Evolutionary conservation across 1,284 basidiomycete genomes (phyloP), one percentile per base, ranked within the genome.

Genomic region (Megacollybia platyphylla): DNA sequence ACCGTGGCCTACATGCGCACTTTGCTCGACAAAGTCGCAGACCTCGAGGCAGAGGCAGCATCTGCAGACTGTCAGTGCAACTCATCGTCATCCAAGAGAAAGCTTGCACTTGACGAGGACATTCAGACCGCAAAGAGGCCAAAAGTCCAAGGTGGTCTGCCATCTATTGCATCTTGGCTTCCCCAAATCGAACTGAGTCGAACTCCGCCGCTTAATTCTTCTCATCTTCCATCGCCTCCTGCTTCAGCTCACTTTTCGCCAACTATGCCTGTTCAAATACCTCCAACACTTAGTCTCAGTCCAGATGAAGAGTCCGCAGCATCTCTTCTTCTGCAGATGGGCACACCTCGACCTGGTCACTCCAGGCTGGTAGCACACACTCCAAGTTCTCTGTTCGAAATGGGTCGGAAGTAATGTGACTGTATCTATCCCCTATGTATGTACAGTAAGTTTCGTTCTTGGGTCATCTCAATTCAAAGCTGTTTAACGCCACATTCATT

Each of bases 251-350:
- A 57, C 28, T 62, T 70, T 45, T 51, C 59, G 29, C 61, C 66
- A 39, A 28, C 26, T 7, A 8, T 28, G 36, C 13, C 32, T 34
- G 26, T 24, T 28, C 39, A 39, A 13, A 8, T 44, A 6, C 45
- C 45, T 6, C 46, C 46, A 13, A 13, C 24, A 10, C 29, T 45
- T 4, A 32, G 13, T 38, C 38, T 47, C 26, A 76, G 79, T 5
- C 71, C 75, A 0, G 81, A 84, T 46, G 81, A 85, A 51, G 77
- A 84, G 59, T 69, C 65, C 0, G 78, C 78, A 0, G 81, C 80
- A 7, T 74, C 79, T 39, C 20, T 30, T 8, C 24, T 8, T 15
- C 40, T 17, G 10, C 8, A 29, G 6, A 9, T 10, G 20, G 15
- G n/a, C 26, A 37, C 36, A n/a, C 11, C 13, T 30, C 7, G 15